Evolutionary conservation across 73 alveolate genomes (phyloP).

Genomic region (Paramecium sexaurelia): DNA sequence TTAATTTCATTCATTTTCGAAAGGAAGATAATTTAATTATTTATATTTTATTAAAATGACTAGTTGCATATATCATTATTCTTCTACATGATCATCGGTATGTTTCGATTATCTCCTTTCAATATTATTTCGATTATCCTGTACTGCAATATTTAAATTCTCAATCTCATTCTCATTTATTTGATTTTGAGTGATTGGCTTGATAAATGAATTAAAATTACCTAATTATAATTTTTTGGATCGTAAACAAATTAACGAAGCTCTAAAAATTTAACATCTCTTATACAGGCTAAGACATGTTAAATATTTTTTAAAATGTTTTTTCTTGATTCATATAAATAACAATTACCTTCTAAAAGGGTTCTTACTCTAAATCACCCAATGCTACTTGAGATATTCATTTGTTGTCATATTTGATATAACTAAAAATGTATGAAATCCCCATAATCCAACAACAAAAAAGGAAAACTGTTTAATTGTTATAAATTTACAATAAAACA

Average conservation of each 20-base stretch:
- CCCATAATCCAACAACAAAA: slow-evolving; percentile 69
- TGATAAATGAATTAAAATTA: background rate
- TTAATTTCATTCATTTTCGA: too few species aligned
- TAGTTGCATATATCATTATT: background rate
- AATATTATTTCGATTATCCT: background rate
- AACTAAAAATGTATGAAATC: slow-evolving; percentile 71
- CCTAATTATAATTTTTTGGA: slow-evolving; percentile 24
- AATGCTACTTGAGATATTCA: slow-evolving; percentile 70
- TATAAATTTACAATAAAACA: slow-evolving; percentile 16
- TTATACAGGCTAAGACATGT: slow-evolving; percentile 26
- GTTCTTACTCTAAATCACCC: slow-evolving; percentile 50
- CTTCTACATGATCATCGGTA: background rate
- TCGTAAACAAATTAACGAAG: background rate
- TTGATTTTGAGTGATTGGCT: background rate
- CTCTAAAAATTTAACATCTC: slow-evolving; percentile 31
- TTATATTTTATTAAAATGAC: background rate
- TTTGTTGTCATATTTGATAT: slow-evolving; percentile 69
- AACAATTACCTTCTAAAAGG: slow-evolving; percentile 58
- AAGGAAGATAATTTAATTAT: too few species aligned
- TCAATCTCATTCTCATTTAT: background rate
- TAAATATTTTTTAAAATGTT: slow-evolving; percentile 5
- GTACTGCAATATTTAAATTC: background rate
- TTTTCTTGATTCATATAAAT: background rate
- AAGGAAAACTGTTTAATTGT: slow-evolving; percentile 63
- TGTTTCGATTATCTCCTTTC: background rate